A percentile compares a stretch with the other conserved stretches of the same genome.
Evolutionary conservation across 495 filamentous ascomycete species (phyloP).

Genomic region (Hyaloscypha bicolor): DNA sequence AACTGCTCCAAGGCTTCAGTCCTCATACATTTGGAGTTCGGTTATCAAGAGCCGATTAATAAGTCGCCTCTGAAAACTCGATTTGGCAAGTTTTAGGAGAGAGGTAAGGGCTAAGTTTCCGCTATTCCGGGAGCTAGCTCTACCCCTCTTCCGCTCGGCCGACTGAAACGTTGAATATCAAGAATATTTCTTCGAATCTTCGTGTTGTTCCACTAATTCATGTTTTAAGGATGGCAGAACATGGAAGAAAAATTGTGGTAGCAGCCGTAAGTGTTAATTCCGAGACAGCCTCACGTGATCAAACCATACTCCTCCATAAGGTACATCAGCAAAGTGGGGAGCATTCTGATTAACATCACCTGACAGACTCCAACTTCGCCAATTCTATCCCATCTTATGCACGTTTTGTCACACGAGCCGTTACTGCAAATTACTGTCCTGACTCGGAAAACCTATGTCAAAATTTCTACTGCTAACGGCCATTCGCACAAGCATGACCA

Average conservation of each 20-base stretch:
- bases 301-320: background rate
- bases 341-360: background rate
- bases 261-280: conserved; percentile 4
- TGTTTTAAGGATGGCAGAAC: background rate
- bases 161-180: background rate
- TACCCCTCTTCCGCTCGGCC: background rate
- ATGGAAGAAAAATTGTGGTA: background rate
- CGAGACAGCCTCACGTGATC: background rate
- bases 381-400: conserved; percentile 16
- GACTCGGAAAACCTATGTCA: conserved; percentile 17
- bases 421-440: conserved; percentile 9
- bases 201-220: background rate
- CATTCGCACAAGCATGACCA: conserved; percentile 12
- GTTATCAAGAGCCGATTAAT: no score
- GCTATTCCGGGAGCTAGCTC: background rate
- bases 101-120: no score
- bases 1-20: no score
- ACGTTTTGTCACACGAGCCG: conserved; percentile 9
- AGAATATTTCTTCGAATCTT: background rate
- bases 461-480: background rate
- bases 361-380: conserved; percentile 23
- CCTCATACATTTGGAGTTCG: no score
- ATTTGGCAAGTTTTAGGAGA: no score
- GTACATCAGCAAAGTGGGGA: no score
- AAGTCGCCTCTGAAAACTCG: no score